These are phyloP conservation scores for Trichoderma pleuroti DNA, from an alignment of 2,329 filamentous ascomycete genomes.

Conservation along the genomic window DNA sequence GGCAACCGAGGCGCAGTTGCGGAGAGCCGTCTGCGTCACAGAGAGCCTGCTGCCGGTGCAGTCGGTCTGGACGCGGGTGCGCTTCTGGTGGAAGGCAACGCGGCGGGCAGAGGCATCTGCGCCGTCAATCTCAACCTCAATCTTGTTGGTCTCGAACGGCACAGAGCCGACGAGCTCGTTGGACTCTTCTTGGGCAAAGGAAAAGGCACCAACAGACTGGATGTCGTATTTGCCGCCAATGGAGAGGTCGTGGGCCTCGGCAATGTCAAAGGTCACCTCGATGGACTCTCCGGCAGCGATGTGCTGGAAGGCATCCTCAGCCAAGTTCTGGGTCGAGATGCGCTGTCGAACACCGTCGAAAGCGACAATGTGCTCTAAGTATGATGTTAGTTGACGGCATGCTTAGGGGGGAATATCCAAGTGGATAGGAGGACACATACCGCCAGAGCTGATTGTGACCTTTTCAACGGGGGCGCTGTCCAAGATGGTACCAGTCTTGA, in stretches of 20 bases:
- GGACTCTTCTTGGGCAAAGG: slow-evolving; percentile 49
- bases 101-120: slow-evolving; percentile 48
- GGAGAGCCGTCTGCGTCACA: slow-evolving; percentile 48
- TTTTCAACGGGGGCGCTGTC: slow-evolving; percentile 53
- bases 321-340: slow-evolving; percentile 43
- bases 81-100: slow-evolving; percentile 47
- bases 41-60: slow-evolving; percentile 49
- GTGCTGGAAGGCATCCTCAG: slow-evolving; percentile 47
- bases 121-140: slow-evolving; percentile 56
- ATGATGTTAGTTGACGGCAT: neutral
- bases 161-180: slow-evolving; percentile 54
- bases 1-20: slow-evolving; percentile 53
- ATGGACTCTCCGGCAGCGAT: slow-evolving; percentile 49
- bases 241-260: slow-evolving; percentile 51
- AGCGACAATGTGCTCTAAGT: slow-evolving; percentile 37
- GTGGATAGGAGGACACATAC: slow-evolving; percentile 28
- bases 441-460: slow-evolving; percentile 46
- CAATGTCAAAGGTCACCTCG: slow-evolving; percentile 52
- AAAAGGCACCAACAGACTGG: slow-evolving; percentile 53
- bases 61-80: slow-evolving; percentile 49
- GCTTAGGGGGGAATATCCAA: neutral
- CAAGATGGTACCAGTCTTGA: slow-evolving; percentile 53
- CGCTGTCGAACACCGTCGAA: slow-evolving; percentile 54
- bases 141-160: slow-evolving; percentile 55
- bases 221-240: slow-evolving; percentile 54